Percentiles rank a stretch among this genome's conserved stretches.
These are phyloP conservation scores for Verticillium zaregamsianum DNA, from an alignment of 2,329 filamentous ascomycete species.

Conservation along the genomic window DNA sequence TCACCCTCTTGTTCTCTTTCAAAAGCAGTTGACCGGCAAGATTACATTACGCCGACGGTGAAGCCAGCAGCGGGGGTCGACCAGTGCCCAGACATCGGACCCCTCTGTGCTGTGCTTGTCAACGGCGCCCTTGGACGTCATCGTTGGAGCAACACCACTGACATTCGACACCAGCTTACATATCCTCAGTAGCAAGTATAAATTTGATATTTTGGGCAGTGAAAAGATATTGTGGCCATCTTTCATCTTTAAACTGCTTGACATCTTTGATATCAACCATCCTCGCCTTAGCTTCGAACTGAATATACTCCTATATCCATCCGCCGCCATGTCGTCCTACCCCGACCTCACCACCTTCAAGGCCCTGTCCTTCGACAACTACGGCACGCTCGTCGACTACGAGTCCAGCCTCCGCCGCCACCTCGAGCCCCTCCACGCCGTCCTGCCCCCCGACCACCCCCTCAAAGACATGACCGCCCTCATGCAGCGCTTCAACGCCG, in stretches of 20 bases:
- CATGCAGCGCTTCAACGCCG: constrained; percentile 36
- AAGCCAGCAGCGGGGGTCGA: background rate
- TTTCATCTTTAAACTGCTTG: background rate
- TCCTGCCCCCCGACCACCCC: constrained; percentile 32
- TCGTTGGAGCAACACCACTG: background rate
- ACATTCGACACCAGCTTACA: background rate
- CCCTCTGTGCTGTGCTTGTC: background rate
- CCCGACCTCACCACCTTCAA: constrained; percentile 18
- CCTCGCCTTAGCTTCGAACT: background rate
- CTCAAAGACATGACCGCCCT: constrained; percentile 30
- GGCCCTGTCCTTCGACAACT: constrained; percentile 70
- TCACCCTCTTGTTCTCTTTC: too few species aligned
- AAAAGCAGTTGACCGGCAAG: background rate
- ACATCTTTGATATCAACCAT: too few species aligned
- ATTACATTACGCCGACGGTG: background rate
- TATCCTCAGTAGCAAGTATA: background rate
- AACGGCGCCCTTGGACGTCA: background rate
- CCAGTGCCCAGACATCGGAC: background rate
- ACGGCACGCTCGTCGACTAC: constrained; percentile 78
- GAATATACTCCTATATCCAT: background rate
- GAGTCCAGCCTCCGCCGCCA: constrained; percentile 58
- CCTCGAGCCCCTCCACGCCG: constrained; percentile 43
- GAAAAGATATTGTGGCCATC: too few species aligned
- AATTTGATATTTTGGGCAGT: too few species aligned
- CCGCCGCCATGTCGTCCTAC: constrained; percentile 1